A percentile compares a stretch with the other conserved stretches of the same genome.
Evolutionary conservation across 1,284 basidiomycete species (phyloP).

Genomic region (Ceratorhiza oryzae-sativae): DNA sequence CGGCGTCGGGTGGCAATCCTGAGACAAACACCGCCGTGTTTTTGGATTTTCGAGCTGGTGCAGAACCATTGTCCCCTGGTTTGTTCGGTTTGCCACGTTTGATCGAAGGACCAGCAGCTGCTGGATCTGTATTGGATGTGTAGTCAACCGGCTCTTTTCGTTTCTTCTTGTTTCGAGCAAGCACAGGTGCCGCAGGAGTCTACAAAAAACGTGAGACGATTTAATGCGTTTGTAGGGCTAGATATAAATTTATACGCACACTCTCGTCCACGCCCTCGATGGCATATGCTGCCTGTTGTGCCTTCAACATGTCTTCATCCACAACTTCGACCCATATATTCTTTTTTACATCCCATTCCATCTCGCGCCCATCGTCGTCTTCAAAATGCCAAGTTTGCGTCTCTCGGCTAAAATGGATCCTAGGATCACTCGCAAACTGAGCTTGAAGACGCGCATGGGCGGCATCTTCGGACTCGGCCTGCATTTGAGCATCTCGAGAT

Average conservation of each 20-base stretch:
- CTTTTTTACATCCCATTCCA: slow-evolving; percentile 83
- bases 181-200: slow-evolving; percentile 83
- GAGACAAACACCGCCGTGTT: slow-evolving; percentile 95
- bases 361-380: slow-evolving; percentile 84
- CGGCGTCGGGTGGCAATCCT: slow-evolving; percentile 80
- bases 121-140: slow-evolving; percentile 62
- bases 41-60: slow-evolving; percentile 67
- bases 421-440: slow-evolving; percentile 74
- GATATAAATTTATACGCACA: slow-evolving; percentile 58
- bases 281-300: slow-evolving; percentile 92
- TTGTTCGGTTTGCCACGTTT: slow-evolving; percentile 70
- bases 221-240: too few relatives aligned
- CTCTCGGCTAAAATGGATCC: slow-evolving; percentile 79
- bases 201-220: slow-evolving; percentile 51
- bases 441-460: slow-evolving; percentile 28
- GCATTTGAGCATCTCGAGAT: slow-evolving; percentile 21
- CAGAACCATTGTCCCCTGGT: slow-evolving; percentile 48
- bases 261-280: slow-evolving; percentile 89
- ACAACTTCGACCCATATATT: slow-evolving; percentile 85
- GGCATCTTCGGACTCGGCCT: slow-evolving; percentile 17
- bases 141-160: slow-evolving; percentile 79
- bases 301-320: slow-evolving; percentile 81
- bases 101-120: slow-evolving; percentile 59
- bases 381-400: slow-evolving; percentile 87
- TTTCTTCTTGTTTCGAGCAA: slow-evolving; percentile 77